Conservation (phyloP, 208 protist species). For the Crithidia brevicula region DNA sequence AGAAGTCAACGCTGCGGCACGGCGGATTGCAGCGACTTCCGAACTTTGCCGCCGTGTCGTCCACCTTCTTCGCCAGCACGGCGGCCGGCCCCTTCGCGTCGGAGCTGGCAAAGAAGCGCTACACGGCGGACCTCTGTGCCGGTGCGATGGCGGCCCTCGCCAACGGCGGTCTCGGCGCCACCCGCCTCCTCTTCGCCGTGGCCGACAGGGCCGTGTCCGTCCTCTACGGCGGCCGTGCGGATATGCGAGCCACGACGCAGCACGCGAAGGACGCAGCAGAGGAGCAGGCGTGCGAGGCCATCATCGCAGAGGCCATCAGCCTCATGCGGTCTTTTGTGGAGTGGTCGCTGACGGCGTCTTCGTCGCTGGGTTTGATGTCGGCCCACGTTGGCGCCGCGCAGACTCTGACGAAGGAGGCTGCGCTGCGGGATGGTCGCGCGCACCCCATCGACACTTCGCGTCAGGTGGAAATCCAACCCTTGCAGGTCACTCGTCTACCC, state of each 20-base stretch:
- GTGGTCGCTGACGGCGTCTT: conserved; percentile 62
- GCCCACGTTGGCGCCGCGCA: conserved; percentile 63
- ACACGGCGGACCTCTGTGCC: conserved; percentile 47
- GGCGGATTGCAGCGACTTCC: conserved; percentile 49
- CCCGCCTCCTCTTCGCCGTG: conserved; percentile 52
- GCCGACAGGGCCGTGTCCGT: conserved; percentile 48
- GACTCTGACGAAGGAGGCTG: conserved; percentile 71
- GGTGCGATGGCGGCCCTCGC: conserved; percentile 51
- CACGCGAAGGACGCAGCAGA: conserved; percentile 11
- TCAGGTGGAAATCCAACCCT: conserved; percentile 66
- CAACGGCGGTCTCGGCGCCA: conserved; percentile 59
- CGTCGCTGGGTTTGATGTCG: conserved; percentile 67
- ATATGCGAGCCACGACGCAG: not conserved
- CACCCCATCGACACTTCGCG: conserved; percentile 70
- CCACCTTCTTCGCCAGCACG: conserved; percentile 29
- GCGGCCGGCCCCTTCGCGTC: not conserved
- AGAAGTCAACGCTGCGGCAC: conserved; percentile 45
- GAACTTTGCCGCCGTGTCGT: conserved; percentile 18
- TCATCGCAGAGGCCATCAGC: conserved; percentile 36
- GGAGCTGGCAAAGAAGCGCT: conserved; percentile 39
- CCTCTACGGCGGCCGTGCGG: conserved; percentile 37
- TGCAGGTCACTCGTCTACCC: conserved; percentile 33
- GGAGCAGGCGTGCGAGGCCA: conserved; percentile 25
- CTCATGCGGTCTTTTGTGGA: conserved; percentile 61
- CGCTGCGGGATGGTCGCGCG: conserved; percentile 56